A percentile compares a stretch with the other conserved stretches of the same genome.
These are phyloP conservation scores for Triticum urartu DNA, from an alignment of 176 grass and related monocot species.

Conservation along the genomic window DNA sequence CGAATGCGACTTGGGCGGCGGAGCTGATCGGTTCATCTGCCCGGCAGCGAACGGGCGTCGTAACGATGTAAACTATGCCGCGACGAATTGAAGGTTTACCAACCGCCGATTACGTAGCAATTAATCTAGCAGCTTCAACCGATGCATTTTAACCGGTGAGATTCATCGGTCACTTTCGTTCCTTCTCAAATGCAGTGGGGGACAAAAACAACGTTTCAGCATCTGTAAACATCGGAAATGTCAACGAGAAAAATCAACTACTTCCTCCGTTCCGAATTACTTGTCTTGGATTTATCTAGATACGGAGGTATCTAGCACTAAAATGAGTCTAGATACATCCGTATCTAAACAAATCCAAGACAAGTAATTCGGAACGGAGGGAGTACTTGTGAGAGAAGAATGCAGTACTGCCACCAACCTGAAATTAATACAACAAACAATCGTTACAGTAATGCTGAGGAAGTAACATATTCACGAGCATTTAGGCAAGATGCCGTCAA, in stretches of 20 bases:
- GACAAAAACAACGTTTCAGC: not conserved
- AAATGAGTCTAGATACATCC: too few species aligned
- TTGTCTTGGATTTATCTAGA: too few species aligned
- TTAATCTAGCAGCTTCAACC: slow-evolving; percentile 3
- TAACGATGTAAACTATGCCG: not conserved
- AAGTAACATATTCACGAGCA: not conserved
- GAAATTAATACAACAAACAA: not conserved
- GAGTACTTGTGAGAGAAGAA: not conserved
- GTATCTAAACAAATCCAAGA: too few species aligned
- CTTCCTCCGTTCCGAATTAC: too few species aligned
- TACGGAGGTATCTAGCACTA: too few species aligned
- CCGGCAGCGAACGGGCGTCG: not conserved
- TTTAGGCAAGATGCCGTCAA: not conserved
- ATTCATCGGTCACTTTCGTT: not conserved
- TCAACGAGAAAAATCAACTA: not conserved
- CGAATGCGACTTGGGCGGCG: not conserved
- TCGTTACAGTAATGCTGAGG: not conserved
- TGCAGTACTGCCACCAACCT: not conserved
- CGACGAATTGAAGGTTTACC: slow-evolving; percentile 29
- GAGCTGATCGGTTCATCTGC: not conserved
- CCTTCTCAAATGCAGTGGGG: not conserved
- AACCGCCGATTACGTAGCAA: slow-evolving; percentile 23
- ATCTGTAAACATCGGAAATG: not conserved
- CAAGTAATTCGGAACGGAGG: too few species aligned
- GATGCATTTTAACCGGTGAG: not conserved